phyloP scores from a whole-genome alignment of 2,329 filamentous ascomycete species.

The Aspergillus novoparasiticus region DNA sequence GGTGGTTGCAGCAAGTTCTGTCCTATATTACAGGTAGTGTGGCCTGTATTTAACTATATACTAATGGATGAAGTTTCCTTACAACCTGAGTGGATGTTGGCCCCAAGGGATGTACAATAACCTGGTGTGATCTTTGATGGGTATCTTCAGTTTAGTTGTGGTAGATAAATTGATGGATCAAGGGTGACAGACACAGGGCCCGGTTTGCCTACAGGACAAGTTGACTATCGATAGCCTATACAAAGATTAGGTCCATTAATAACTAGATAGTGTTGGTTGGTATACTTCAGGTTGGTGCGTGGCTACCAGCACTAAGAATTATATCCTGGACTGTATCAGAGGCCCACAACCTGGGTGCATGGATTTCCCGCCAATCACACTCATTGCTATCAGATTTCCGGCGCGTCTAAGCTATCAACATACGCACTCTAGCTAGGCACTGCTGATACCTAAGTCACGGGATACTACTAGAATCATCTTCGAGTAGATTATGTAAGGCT shows the following conservation, averaged over 20 bases:
- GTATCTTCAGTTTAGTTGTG: too few relatives aligned
- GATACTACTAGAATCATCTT: too few relatives aligned
- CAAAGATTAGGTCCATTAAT: background rate
- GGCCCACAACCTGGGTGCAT: too few relatives aligned
- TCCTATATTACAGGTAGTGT: too few relatives aligned
- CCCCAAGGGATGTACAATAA: background rate
- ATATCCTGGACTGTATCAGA: too few relatives aligned
- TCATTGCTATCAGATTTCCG: background rate
- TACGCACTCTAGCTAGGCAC: background rate
- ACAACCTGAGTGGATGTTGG: background rate
- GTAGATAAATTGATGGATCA: background rate
- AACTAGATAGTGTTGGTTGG: background rate
- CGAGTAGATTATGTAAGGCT: too few relatives aligned
- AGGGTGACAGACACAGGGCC: too few relatives aligned
- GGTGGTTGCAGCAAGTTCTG: too few relatives aligned
- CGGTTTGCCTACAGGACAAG: too few relatives aligned
- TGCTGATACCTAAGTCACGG: too few relatives aligned
- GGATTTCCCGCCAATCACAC: background rate
- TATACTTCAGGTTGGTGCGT: background rate
- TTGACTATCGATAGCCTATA: background rate
- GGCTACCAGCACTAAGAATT: too few relatives aligned
- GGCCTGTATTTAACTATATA: background rate
- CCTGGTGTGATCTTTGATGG: too few relatives aligned
- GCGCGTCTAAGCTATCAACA: background rate
- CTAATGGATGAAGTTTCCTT: background rate